phyloP scores from a whole-genome alignment of 768 basidiomycete genomes.

The Naganishia friedmannii region DNA sequence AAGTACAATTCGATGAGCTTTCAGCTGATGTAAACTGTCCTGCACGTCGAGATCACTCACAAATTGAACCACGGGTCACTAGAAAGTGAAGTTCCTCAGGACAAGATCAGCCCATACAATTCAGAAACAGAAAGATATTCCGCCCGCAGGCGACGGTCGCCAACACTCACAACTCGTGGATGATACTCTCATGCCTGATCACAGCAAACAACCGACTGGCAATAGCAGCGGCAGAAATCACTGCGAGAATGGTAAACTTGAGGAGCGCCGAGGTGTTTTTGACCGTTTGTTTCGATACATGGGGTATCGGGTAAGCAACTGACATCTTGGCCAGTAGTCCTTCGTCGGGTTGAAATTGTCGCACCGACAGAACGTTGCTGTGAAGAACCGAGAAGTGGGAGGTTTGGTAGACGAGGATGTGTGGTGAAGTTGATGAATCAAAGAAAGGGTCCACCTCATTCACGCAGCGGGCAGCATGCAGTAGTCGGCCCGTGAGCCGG shows the following conservation, averaged over 20 bases:
- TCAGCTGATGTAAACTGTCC: slow-evolving; percentile 29
- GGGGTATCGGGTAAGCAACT: slow-evolving; percentile 48
- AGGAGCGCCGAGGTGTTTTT: slow-evolving; percentile 85
- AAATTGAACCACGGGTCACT: slow-evolving; percentile 99
- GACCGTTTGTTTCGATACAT: slow-evolving; percentile 58
- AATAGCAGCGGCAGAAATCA: slow-evolving; percentile 92
- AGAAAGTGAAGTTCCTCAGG: not conserved
- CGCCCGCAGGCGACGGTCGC: not conserved
- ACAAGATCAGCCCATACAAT: slow-evolving; percentile 22
- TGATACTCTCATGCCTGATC: slow-evolving; percentile 96
- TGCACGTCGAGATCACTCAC: slow-evolving; percentile 58
- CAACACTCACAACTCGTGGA: slow-evolving; percentile 91
- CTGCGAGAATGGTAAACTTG: slow-evolving; percentile 78
- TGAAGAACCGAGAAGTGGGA: not conserved
- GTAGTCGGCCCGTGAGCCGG: not conserved
- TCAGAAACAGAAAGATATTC: not conserved
- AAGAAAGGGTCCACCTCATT: no score
- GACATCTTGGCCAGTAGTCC: not conserved
- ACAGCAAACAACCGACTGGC: slow-evolving; percentile 96
- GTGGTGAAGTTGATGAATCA: no score
- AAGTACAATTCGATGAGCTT: not conserved
- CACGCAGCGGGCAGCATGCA: no score
- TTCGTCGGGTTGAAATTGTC: not conserved
- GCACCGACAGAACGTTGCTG: not conserved
- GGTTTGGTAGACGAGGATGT: not conserved